These are phyloP conservation scores for Ramalina peruviana DNA, from an alignment of 495 filamentous ascomycete genomes.

Conservation along the genomic window DNA sequence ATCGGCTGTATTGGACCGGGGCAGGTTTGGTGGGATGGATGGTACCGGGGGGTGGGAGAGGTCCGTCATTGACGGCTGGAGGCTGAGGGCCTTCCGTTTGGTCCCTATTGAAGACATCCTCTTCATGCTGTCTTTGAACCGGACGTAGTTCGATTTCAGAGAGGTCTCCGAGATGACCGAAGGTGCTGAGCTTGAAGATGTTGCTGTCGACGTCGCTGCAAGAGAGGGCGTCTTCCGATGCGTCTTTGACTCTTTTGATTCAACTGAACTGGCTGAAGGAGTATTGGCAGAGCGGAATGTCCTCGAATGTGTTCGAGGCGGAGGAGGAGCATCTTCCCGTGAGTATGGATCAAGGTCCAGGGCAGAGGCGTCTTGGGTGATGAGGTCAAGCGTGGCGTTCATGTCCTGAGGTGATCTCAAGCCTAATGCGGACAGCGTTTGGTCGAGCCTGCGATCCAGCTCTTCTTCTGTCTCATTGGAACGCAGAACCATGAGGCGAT, in stretches of 20 bases:
- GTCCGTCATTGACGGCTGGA: neutral
- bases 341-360: constrained; percentile 2
- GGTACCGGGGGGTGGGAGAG: constrained; percentile 2
- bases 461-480: constrained; percentile 15
- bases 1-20: constrained; percentile 11
- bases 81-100: constrained; percentile 10
- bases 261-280: constrained; percentile 15
- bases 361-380: constrained; percentile 11
- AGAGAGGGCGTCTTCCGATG: constrained; percentile 13
- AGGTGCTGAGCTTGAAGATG: constrained; percentile 7
- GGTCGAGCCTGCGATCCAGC: constrained; percentile 12
- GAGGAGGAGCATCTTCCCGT: neutral
- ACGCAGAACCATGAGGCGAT: constrained; percentile 17
- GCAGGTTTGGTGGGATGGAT: constrained; percentile 6
- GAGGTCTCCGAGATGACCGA: constrained; percentile 10
- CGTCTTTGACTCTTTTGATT: constrained; percentile 7
- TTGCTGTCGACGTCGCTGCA: constrained; percentile 9
- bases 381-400: constrained; percentile 12
- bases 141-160: constrained; percentile 14
- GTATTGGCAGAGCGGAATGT: constrained; percentile 12
- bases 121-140: constrained; percentile 13
- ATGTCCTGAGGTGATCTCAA: constrained; percentile 14
- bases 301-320: neutral
- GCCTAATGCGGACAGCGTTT: constrained; percentile 11
- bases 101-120: constrained; percentile 14